These are phyloP conservation scores for Ehretia macrophylla DNA, from an alignment of 257 asterid species.

Conservation along the genomic window DNA sequence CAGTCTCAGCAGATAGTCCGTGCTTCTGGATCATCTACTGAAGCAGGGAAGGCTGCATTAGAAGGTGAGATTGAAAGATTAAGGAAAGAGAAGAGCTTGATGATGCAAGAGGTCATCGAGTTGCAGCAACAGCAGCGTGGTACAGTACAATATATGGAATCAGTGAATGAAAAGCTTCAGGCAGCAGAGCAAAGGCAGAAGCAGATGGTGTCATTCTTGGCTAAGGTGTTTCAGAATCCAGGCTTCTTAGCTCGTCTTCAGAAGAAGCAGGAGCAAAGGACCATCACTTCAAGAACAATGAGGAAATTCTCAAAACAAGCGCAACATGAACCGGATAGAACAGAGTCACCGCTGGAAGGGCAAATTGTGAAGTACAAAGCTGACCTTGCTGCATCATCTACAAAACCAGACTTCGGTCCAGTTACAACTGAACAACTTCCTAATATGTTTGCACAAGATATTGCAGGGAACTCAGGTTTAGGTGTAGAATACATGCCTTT, in stretches of 20 bases:
- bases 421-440: constrained; percentile 21
- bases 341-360: constrained; percentile 24
- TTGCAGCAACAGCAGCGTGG: constrained; percentile 68
- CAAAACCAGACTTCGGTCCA: constrained; percentile 15
- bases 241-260: constrained; percentile 36
- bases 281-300: constrained; percentile 39
- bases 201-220: constrained; percentile 82
- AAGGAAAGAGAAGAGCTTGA: constrained; percentile 54
- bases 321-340: constrained; percentile 21
- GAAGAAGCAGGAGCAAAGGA: constrained; percentile 37
- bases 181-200: constrained; percentile 77
- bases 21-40: constrained; percentile 35
- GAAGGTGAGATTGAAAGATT: constrained; percentile 55
- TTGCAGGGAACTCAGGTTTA: constrained; percentile 14
- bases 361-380: constrained; percentile 24
- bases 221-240: constrained; percentile 62
- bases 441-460: constrained; percentile 24
- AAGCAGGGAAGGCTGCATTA: constrained; percentile 32
- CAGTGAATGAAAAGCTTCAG: constrained; percentile 61
- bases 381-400: constrained; percentile 14
- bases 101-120: constrained; percentile 69
- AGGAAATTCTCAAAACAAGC: constrained; percentile 53
- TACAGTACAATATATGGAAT: constrained; percentile 48
- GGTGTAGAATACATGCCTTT: constrained; percentile 22
- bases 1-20: constrained; percentile 52